Base-by-base conservation (phyloP, 176 grass and related monocot species). In the Stipa capillata region DNA sequence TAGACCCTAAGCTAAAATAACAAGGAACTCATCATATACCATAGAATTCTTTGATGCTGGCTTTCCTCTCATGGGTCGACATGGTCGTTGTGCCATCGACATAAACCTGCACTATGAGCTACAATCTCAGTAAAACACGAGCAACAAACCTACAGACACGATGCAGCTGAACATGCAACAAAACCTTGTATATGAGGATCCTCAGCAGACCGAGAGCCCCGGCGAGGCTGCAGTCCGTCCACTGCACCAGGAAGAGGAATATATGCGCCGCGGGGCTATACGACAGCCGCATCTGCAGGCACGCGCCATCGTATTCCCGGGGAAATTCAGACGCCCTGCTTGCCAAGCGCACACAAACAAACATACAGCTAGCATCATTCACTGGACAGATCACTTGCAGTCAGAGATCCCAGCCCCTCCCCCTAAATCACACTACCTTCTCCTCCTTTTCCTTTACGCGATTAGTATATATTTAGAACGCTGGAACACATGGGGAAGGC, bases 31-130 rank as follows among this genome's bases (percentile, higher is more conserved):
- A 41, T 70, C 64, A 84, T 72, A 56, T 83, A 98, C 96, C 90
- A 45, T 98, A 98, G 44, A 98, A 98, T 65, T 98, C 96, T 54
- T 83, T 95, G 56, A 98, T 85, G 65, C 88, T 93, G 18, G 92
- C 90, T 83, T 92, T 94, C 85, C 92, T 92, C 84, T 94, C 96
- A 67, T 89, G 88, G 3, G 96, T 87, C 1, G 96, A 93, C 88
- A 95, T 93, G 24, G 92, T 89, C 21, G 92, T 91, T 1, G 87
- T 89, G 69, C 96, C 96, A 72, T 98, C 96, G 3, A 93, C 83
- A 91, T 95, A 95, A 79, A 95, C 96, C 96, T 98, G 86, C 78
- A 78, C 2, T 66, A 72, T 6, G 45, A 79, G 52, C 65, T 66
- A 82, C 23, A 49, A 41, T 27, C 31, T 77, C 64, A 89, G 47